Base-by-base conservation (phyloP, 2,329 filamentous ascomycete species). In the Penicillium sp. region DNA sequence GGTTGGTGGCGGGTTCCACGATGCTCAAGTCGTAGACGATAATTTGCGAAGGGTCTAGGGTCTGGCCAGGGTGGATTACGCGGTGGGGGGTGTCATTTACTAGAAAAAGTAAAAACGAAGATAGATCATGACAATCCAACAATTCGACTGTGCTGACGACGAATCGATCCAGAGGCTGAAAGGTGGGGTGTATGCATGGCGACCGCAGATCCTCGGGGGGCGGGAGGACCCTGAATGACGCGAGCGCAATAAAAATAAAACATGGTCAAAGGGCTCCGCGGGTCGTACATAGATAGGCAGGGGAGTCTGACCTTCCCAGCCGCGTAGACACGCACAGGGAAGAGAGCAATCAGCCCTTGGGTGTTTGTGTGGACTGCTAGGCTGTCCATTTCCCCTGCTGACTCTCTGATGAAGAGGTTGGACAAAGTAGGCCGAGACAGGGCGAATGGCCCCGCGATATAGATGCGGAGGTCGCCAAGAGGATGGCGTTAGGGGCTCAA, bases 111-210 rank as follows among this genome's bases (percentile, higher is more conserved):
- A 49, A 26, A n/a, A 37, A 51, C 45, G 34, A 23, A 27, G 32
- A 51, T 32, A 15, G 45, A 56, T 49, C 51, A 23, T 40, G 36
- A 37, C 15, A 46, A 30, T 36, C 37, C 27, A 26, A 26, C 15
- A 46, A 30, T 36, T 32, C 27, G 21, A 26, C 42, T 33, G 48
- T 36, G 45, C 39, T 39, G 4, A 48, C 45, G 37, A 37, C 42
- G 46, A 55, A 52, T 52, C 40, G 23, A 39, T 36, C 50, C 21
- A 41, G 48, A 56, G 51, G 54, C 51, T 56, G 44, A 56, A 48
- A 44, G 37, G 54, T 51, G 47, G 51, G 41, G 53, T 6, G 36
- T 32, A 45, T 54, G 44, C 44, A 45, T 39, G 44, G 41, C 48
- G 37, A 52, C 36, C 44, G 51, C 46, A 17, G 54, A 54, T 56